Conservation (phyloP, 768 basidiomycete genomes). For the Sarcodon aspratus region DNA sequence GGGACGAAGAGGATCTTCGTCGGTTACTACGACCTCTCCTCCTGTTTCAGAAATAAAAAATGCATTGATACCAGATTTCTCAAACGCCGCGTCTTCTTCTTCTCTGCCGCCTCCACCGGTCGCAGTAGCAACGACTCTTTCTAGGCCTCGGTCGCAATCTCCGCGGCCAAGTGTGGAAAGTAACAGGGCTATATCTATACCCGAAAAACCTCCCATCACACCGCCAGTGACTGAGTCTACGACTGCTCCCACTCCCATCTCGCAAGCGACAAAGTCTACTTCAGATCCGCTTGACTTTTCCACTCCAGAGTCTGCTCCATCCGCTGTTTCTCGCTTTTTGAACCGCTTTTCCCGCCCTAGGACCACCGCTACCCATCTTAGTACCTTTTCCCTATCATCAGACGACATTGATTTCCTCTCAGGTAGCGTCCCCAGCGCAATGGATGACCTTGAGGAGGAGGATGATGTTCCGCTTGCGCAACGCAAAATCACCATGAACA, state of each 20-base stretch:
- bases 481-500: constrained; percentile 31
- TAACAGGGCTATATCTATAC: constrained; percentile 2
- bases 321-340: constrained; percentile 78
- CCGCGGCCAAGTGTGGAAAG: constrained; percentile 11
- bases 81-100: background rate
- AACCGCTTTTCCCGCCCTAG: constrained; percentile 48
- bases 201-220: background rate
- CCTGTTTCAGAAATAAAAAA: background rate
- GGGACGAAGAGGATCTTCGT: constrained; percentile 29
- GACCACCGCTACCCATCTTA: constrained; percentile 24
- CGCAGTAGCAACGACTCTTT: constrained; percentile 3
- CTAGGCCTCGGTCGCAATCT: constrained; percentile 3
- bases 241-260: constrained; percentile 1
- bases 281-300: constrained; percentile 1
- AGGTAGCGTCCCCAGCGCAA: constrained; percentile 47
- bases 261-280: constrained; percentile 6
- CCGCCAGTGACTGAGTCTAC: background rate
- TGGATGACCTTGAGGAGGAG: constrained; percentile 27
- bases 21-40: constrained; percentile 1
- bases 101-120: background rate
- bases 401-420: constrained; percentile 79
- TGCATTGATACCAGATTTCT: constrained; percentile 1
- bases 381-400: constrained; percentile 59
- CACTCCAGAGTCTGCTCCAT: constrained; percentile 21
- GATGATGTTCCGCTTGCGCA: constrained; percentile 22